Base-by-base conservation (phyloP, 1,284 basidiomycete species). In the Austropuccinia psidii region DNA sequence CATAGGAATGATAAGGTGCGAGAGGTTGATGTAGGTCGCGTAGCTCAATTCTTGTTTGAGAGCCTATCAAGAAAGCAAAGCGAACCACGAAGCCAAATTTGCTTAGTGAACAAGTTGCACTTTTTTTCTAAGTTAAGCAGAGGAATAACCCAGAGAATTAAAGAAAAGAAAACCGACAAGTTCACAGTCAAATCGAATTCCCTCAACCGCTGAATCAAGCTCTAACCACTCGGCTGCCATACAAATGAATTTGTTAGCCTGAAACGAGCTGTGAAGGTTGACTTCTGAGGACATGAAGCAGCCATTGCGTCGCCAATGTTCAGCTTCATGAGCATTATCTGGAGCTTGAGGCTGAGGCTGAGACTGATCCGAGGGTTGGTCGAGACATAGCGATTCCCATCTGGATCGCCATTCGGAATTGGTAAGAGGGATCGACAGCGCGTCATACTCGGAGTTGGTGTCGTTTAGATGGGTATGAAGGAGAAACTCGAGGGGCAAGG, bases 171-270 rank as follows among this genome's bases (percentile, higher is more conserved):
- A 17, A 61, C 88, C 81, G 80, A 93, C 92, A 74, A 96, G 89
- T 82, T 97, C 96, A 65, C 93, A 90, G 79, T 99, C 96, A 78
- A 95, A 90, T 55, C 96, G 87, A 74, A 98, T 89, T 83, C 94
- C 94, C 79, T 94, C 91, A 81, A 97, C 93, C 0, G 86, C 83
- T 13, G 92, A 89, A 82, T 99, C 96, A 49, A 98, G 85, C 81
- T 97, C 92, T 13, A 99, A 84, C 96, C 96, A 99, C 74, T 91
- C 90, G 17, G 93, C 92, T 9, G 90, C 85, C 78, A 96, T 85
- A 2, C 85, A 89, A 21, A 90, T 72, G 65, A 73, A 77, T 65
- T 85, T 65, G 17, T 31, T 52, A 41, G 62, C 69, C 29, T 62
- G 50, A 57, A 43, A 35, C 9, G 57, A 52, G 11, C 41, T 52